Conservation (phyloP, 2,329 filamentous ascomycete species). For the Hortaea werneckii region DNA sequence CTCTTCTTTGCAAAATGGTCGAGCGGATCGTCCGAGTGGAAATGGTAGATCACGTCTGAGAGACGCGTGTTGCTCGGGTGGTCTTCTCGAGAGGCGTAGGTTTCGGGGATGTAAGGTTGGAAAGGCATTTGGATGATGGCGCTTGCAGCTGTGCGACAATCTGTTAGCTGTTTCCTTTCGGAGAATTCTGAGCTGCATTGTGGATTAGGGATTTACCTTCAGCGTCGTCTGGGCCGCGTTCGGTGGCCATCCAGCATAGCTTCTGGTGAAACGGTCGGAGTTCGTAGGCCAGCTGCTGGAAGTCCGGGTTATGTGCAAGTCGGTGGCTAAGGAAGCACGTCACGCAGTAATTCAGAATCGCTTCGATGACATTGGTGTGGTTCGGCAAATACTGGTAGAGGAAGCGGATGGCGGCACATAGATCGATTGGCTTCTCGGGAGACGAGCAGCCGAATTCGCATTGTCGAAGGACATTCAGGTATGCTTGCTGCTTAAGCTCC, state of each 20-base stretch:
- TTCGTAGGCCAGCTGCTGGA: slow-evolving; percentile 28
- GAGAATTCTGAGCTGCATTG: too few relatives aligned
- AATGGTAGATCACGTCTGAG: slow-evolving; percentile 7
- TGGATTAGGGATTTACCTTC: slow-evolving; percentile 26
- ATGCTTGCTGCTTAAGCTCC: slow-evolving; percentile 29
- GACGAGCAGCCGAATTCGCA: slow-evolving; percentile 31
- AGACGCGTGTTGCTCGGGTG: background rate
- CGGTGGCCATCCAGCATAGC: slow-evolving; percentile 29
- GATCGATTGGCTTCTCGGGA: slow-evolving; percentile 28
- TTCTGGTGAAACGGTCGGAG: slow-evolving; percentile 31
- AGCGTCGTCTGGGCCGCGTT: slow-evolving; percentile 28
- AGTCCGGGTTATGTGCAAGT: slow-evolving; percentile 26
- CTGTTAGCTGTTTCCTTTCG: slow-evolving; percentile 1
- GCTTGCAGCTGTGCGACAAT: slow-evolving; percentile 13
- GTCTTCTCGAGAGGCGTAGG: slow-evolving; percentile 16
- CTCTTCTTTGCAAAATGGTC: background rate
- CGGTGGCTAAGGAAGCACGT: slow-evolving; percentile 28
- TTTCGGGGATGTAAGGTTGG: slow-evolving; percentile 13
- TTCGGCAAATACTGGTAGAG: slow-evolving; percentile 19
- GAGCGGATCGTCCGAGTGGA: slow-evolving; percentile 3
- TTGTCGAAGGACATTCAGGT: slow-evolving; percentile 30
- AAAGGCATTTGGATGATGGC: slow-evolving; percentile 24
- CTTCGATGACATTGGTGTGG: slow-evolving; percentile 26
- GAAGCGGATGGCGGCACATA: slow-evolving; percentile 30
- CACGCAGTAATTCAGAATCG: slow-evolving; percentile 35